Conservation (phyloP, 805 yeast genomes). For the Zygosaccharomyces bisporus region DNA sequence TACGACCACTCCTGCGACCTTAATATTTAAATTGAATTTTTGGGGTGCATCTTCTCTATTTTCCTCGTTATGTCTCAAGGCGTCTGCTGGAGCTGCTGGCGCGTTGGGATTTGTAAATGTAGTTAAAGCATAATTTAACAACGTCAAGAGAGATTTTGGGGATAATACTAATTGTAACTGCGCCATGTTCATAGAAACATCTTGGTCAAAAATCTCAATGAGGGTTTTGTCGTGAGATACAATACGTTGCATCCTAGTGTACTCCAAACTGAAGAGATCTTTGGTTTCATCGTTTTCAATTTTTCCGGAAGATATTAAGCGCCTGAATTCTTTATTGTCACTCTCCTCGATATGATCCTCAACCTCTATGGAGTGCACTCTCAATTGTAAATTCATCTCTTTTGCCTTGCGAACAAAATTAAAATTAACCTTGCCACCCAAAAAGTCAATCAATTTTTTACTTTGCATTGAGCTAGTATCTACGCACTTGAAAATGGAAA, state of each 20-base stretch:
- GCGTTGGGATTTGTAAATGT: conserved; percentile 84
- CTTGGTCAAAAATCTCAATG: conserved; percentile 75
- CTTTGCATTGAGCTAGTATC: conserved; percentile 57
- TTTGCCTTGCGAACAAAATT: conserved; percentile 54
- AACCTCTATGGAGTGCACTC: conserved; percentile 60
- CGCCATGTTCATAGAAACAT: conserved; percentile 66
- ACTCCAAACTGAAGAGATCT: conserved; percentile 57
- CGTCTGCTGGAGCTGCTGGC: conserved; percentile 65
- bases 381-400: conserved; percentile 63
- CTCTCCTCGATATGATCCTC: conserved; percentile 70
- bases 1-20: conserved; percentile 67
- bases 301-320: conserved; percentile 62
- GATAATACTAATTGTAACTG: conserved; percentile 73
- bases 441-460: conserved; percentile 65
- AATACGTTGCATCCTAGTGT: conserved; percentile 55
- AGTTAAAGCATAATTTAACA: conserved; percentile 74
- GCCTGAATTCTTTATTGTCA: conserved; percentile 59
- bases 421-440: conserved; percentile 62
- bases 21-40: conserved; percentile 64
- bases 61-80: conserved; percentile 60
- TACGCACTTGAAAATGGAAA: conserved; percentile 65
- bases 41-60: conserved; percentile 62
- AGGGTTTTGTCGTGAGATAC: conserved; percentile 48
- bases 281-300: conserved; percentile 39
- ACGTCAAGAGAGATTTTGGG: conserved; percentile 70